Evolutionary conservation across 345 rosid species (phyloP), one percentile per base, ranked within the genome.

Genomic region (Cardamine chenopodiifolia): DNA sequence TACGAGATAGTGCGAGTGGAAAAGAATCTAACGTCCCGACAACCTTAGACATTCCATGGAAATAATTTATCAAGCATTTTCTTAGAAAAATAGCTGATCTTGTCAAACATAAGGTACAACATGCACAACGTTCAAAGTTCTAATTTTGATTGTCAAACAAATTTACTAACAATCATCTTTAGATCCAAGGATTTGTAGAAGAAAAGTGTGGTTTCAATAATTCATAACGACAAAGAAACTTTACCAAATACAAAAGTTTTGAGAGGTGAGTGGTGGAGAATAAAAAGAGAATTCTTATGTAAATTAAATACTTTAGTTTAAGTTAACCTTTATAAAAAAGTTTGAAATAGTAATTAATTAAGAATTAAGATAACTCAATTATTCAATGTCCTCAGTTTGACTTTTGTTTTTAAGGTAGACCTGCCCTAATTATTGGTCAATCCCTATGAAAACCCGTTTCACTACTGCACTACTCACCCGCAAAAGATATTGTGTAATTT

Each of bases 241-340:
- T 31, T 12, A 65, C 57, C 70, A 29, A 31, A 47, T 13, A 29
- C 12, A 19, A 47, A 29, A 48, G 8, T 15, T 45, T 63, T 31
- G 29, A 65, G 70, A 47, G 26, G 57, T 19, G 28, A 65, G 29
- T 48, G 57, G 70, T 65, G 70, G 31, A 19, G 42, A 31, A 65
- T 29, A 31, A 7, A 48, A n/a, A 7, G 44, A 48, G 13, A 65
- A 47, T 17, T 45, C 11, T 45, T 5, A 5, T 29, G 29, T 48
- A 31, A 19, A 31, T 47, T 23, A 22, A 15, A 44, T 12, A 45
- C 4, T 6, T 28, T 10, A 29, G 26, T 31, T 48, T 65, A 29
- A 11, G 39, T 65, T 65, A 48, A 31, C 42, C 19, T 47, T 48
- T 48, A 18, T 19, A 6, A 17, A 64, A 64, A 47, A 18, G 70